Conservation (phyloP, 306 rosid genomes). For the Cucurbita maxima region DNA sequence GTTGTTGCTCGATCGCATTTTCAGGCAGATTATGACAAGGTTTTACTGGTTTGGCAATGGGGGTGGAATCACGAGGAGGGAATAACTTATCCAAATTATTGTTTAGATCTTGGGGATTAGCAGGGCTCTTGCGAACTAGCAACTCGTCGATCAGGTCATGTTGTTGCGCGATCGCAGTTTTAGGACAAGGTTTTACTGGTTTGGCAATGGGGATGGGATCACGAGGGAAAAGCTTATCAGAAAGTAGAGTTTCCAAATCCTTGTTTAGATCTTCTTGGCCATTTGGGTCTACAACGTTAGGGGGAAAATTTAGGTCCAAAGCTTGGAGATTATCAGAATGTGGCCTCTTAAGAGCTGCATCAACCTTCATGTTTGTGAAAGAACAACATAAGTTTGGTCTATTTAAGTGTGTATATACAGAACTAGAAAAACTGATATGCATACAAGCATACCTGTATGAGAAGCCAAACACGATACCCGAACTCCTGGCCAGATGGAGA, state of each 20-base stretch:
- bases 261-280: constrained; percentile 28
- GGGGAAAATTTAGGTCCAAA: constrained; percentile 53
- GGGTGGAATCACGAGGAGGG: constrained; percentile 12
- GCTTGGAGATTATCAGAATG: constrained; percentile 26
- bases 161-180: constrained; percentile 18
- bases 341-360: constrained; percentile 34
- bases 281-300: constrained; percentile 12
- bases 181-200: constrained; percentile 18
- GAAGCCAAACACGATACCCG: constrained; percentile 94
- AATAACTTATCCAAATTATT: constrained; percentile 23
- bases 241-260: constrained; percentile 21
- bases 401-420: not conserved
- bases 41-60: constrained; percentile 17
- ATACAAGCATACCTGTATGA: constrained; percentile 40
- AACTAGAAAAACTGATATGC: not conserved
- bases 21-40: constrained; percentile 14
- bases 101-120: constrained; percentile 14
- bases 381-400: not conserved
- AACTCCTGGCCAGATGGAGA: constrained; percentile 56
- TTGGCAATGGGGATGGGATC: constrained; percentile 12
- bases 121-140: constrained; percentile 21
- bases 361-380: constrained; percentile 38
- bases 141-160: constrained; percentile 24
- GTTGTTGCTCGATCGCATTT: constrained; percentile 18
- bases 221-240: constrained; percentile 12